Conservation (phyloP, 441 rosid species). For the Biscutella laevigata region DNA sequence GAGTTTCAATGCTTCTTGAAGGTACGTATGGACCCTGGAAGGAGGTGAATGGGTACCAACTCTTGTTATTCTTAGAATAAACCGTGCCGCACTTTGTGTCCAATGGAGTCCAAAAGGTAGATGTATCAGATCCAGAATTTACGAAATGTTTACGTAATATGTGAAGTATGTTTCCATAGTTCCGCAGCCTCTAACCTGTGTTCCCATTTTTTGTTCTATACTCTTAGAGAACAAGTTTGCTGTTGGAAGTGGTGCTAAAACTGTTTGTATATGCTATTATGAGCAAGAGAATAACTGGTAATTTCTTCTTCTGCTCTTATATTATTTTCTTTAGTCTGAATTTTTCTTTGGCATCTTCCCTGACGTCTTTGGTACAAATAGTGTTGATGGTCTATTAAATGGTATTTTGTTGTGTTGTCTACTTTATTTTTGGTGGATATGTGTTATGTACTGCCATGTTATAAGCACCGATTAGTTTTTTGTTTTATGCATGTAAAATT, state of each 20-base stretch:
- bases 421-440: no score
- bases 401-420: not conserved
- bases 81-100: conserved; percentile 93
- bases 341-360: conserved; percentile 33
- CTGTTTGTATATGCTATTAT: conserved; percentile 90
- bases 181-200: conserved; percentile 2
- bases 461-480: not conserved
- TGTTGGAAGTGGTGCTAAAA: conserved; percentile 98
- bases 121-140: not conserved
- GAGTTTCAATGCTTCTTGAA: conserved; percentile 27
- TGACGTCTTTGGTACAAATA: not conserved
- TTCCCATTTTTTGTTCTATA: conserved; percentile 13
- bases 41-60: conserved; percentile 91
- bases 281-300: conserved; percentile 99
- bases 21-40: conserved; percentile 90
- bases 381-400: not conserved
- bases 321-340: conserved; percentile 2
- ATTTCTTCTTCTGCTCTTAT: conserved; percentile 12
- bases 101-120: conserved; percentile 96
- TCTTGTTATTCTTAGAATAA: conserved; percentile 89
- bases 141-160: not conserved
- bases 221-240: conserved; percentile 89
- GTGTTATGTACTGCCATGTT: not conserved
- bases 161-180: not conserved
- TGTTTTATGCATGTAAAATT: not conserved